Evolutionary conservation across 2,329 filamentous ascomycete species (phyloP).

Genomic region (Malbranchea cinnamomea): DNA sequence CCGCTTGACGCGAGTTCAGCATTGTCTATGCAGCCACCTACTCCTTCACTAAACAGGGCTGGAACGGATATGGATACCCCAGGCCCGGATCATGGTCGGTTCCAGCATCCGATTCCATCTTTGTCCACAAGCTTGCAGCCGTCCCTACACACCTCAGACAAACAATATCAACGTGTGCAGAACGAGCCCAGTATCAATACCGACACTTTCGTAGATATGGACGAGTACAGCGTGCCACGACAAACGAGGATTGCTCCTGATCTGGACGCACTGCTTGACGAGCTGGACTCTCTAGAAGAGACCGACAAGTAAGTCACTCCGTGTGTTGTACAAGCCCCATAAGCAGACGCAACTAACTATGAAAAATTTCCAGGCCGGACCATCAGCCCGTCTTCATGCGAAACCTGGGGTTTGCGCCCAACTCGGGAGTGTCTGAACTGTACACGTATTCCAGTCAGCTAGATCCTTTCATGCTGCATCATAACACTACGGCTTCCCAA

Average conservation of each 20-base stretch:
- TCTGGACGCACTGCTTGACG: conserved; percentile 40
- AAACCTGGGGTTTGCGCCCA: conserved; percentile 22
- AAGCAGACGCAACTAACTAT: too few relatives aligned
- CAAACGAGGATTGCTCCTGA: conserved; percentile 22
- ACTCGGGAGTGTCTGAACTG: conserved; percentile 23
- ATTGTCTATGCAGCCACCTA: too few relatives aligned
- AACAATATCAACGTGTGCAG: conserved; percentile 16
- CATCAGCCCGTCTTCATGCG: conserved; percentile 25
- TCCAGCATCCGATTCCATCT: too few relatives aligned
- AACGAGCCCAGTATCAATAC: conserved; percentile 16
- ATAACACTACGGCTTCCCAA: too few relatives aligned
- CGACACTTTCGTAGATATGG: conserved; percentile 17
- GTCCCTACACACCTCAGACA: too few relatives aligned
- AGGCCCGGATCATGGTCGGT: too few relatives aligned
- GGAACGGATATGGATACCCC: too few relatives aligned
- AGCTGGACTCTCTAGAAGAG: conserved; percentile 42
- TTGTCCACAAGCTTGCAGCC: too few relatives aligned
- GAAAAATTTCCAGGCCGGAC: conserved; percentile 14
- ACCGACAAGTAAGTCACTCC: conserved; percentile 28
- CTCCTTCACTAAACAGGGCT: too few relatives aligned
- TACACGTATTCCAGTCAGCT: conserved; percentile 21
- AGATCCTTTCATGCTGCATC: conserved; percentile 20
- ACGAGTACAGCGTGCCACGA: conserved; percentile 15
- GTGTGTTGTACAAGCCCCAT: too few relatives aligned
- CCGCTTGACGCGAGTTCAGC: too few relatives aligned